Evolutionary conservation across 2,329 filamentous ascomycete genomes (phyloP).

Genomic region (Fusarium acutatum): DNA sequence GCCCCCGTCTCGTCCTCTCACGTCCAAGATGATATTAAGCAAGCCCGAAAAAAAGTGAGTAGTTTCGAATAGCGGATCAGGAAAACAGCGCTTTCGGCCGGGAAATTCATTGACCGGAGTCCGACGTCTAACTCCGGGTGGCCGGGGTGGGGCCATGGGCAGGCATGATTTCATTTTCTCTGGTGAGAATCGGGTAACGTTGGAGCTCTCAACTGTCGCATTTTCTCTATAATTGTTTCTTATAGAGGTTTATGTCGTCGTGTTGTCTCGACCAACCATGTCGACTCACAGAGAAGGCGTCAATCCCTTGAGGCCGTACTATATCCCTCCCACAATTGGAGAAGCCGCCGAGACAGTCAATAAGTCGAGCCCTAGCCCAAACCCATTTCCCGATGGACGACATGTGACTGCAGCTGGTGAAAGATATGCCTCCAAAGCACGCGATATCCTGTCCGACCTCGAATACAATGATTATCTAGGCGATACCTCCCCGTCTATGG

Average conservation of each 20-base stretch:
- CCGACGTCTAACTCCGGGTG: slow-evolving; percentile 39
- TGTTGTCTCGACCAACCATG: slow-evolving; percentile 49
- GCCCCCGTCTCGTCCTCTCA: slow-evolving; percentile 44
- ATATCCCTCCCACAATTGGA: slow-evolving; percentile 68
- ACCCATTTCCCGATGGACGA: slow-evolving; percentile 54
- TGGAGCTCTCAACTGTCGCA: slow-evolving; percentile 27
- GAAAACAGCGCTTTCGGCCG: slow-evolving; percentile 39
- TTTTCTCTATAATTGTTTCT: slow-evolving; percentile 24
- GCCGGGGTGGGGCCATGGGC: slow-evolving; percentile 26
- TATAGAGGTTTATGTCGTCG: slow-evolving; percentile 38
- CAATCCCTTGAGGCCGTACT: slow-evolving; percentile 76
- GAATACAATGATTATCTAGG: slow-evolving; percentile 90
- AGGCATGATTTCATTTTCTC: slow-evolving; percentile 47
- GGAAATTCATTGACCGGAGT: slow-evolving; percentile 49
- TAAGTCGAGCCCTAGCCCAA: slow-evolving; percentile 51
- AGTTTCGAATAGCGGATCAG: slow-evolving; percentile 39
- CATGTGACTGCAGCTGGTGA: slow-evolving; percentile 51
- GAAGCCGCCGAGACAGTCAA: slow-evolving; percentile 50
- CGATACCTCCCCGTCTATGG: slow-evolving; percentile 77
- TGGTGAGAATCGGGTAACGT: slow-evolving; percentile 28
- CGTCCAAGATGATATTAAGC: slow-evolving; percentile 44
- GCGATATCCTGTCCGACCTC: slow-evolving; percentile 87
- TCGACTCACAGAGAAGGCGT: slow-evolving; percentile 56
- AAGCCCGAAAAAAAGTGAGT: slow-evolving; percentile 39
- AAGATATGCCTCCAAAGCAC: slow-evolving; percentile 65